These are phyloP conservation scores for Neoarthrinium moseri DNA, from an alignment of 2,329 filamentous ascomycete species.

Conservation along the genomic window DNA sequence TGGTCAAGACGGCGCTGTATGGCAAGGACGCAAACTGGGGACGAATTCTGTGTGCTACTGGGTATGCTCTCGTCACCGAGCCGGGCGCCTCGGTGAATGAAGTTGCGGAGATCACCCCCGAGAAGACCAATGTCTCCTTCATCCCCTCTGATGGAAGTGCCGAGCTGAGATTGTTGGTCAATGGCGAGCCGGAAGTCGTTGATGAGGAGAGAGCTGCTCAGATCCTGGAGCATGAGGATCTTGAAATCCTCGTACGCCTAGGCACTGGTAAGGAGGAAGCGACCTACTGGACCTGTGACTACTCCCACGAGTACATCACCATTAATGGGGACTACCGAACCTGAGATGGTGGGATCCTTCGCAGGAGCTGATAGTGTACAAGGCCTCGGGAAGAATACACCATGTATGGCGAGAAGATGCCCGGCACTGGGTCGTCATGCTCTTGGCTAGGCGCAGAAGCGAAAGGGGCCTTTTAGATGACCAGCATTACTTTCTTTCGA, in stretches of 20 bases:
- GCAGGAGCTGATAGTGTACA: background rate
- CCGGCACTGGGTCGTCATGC: too few species aligned
- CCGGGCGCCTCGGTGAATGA: slow-evolving; percentile 56
- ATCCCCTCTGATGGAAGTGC: slow-evolving; percentile 73
- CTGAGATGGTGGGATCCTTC: too few species aligned
- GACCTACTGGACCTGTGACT: slow-evolving; percentile 83
- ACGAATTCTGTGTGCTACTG: slow-evolving; percentile 90
- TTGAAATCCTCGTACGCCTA: slow-evolving; percentile 74
- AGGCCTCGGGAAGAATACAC: too few species aligned
- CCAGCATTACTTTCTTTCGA: too few species aligned
- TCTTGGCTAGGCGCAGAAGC: too few species aligned
- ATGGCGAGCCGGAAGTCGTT: slow-evolving; percentile 77
- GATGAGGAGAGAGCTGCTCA: slow-evolving; percentile 75
- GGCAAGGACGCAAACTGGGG: slow-evolving; percentile 99
- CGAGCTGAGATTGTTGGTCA: slow-evolving; percentile 73
- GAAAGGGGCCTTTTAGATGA: too few species aligned
- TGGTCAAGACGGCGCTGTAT: slow-evolving; percentile 97
- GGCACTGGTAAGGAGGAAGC: slow-evolving; percentile 69
- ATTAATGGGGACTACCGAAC: slow-evolving; percentile 71
- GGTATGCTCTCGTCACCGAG: slow-evolving; percentile 68
- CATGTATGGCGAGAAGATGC: too few species aligned
- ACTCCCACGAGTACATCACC: slow-evolving; percentile 76
- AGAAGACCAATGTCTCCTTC: slow-evolving; percentile 76
- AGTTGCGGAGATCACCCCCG: slow-evolving; percentile 61
- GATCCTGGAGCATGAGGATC: slow-evolving; percentile 74